Conservation (phyloP, 257 asterid species). For the Ilex asprella region DNA sequence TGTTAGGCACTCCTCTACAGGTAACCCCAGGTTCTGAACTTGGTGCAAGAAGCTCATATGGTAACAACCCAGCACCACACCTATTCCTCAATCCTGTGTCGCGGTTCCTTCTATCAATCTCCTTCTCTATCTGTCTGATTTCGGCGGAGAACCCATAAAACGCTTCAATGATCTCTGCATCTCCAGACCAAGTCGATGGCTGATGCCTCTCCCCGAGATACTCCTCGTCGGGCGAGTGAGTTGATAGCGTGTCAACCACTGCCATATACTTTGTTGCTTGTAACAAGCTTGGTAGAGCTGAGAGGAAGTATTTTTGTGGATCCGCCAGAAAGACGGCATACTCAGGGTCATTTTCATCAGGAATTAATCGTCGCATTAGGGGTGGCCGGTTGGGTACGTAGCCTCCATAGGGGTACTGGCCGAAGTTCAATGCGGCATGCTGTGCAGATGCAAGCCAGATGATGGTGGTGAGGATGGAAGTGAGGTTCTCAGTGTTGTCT, state of each 20-base stretch:
- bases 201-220: constrained; percentile 80
- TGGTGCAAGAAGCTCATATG: constrained; percentile 89
- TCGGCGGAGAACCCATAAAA: constrained; percentile 70
- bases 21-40: constrained; percentile 92
- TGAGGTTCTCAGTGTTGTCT: constrained; percentile 59
- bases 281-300: constrained; percentile 69
- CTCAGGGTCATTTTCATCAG: constrained; percentile 68
- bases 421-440: constrained; percentile 91
- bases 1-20: constrained; percentile 91
- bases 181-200: constrained; percentile 82
- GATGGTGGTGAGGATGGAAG: constrained; percentile 69
- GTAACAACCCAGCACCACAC: constrained; percentile 95
- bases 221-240: constrained; percentile 93
- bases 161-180: constrained; percentile 48
- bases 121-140: constrained; percentile 56
- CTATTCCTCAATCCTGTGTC: constrained; percentile 46
- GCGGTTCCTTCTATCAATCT: constrained; percentile 56
- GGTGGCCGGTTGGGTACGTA: constrained; percentile 97
- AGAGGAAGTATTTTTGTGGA: constrained; percentile 75
- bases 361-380: constrained; percentile 70
- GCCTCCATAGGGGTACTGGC: constrained; percentile 95
- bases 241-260: constrained; percentile 80
- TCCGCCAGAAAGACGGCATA: constrained; percentile 50
- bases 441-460: constrained; percentile 94
- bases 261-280: constrained; percentile 98